Conservation (phyloP, 305 asterid species). For the Fraxinus sp. region DNA sequence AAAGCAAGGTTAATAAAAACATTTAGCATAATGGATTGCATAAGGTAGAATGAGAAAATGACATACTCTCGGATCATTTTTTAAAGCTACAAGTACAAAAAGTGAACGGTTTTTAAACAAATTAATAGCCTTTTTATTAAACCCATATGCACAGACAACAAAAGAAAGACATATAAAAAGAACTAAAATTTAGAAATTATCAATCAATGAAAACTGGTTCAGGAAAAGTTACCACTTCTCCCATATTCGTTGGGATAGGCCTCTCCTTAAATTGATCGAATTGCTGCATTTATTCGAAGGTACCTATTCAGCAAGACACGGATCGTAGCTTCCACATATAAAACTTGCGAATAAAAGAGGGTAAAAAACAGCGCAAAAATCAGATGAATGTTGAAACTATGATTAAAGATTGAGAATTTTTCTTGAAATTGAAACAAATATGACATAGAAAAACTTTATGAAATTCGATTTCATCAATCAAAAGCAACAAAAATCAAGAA, state of each 20-base stretch:
- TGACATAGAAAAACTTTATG: neutral
- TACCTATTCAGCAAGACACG: slow-evolving; percentile 22
- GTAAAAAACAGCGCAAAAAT: neutral
- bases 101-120: neutral
- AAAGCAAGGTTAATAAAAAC: neutral
- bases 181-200: neutral
- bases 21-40: neutral
- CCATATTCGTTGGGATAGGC: slow-evolving; percentile 32
- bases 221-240: slow-evolving; percentile 36
- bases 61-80: neutral
- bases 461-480: neutral
- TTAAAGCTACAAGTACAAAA: neutral
- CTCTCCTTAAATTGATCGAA: slow-evolving; percentile 43
- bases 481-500: neutral
- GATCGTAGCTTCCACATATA: neutral
- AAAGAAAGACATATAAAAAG: neutral
- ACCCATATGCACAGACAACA: neutral
- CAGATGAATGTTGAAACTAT: neutral
- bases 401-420: neutral
- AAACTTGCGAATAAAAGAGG: neutral
- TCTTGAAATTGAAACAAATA: neutral
- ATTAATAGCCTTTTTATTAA: neutral
- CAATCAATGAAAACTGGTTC: neutral
- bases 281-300: slow-evolving; percentile 37
- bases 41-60: neutral